Evolutionary conservation across 768 basidiomycete species (phyloP).

Genomic region (Russula vinacea): DNA sequence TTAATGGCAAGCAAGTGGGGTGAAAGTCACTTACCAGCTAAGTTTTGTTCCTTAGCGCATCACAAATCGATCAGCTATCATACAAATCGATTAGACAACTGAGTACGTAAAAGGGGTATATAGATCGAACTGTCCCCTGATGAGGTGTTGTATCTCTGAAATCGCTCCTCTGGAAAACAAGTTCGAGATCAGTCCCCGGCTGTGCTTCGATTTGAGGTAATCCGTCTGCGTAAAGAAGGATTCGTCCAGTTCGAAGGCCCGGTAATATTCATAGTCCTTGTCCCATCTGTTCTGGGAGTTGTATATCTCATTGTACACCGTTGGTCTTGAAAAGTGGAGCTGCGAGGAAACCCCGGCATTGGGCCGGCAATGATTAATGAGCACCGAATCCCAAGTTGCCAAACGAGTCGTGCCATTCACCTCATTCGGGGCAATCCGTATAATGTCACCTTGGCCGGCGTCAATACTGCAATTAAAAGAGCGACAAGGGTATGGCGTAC

Average conservation of each 20-base stretch:
- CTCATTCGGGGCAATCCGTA: slow-evolving; percentile 24
- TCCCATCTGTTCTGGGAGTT: slow-evolving; percentile 34
- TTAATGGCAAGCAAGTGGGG: background rate
- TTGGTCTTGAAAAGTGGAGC: slow-evolving; percentile 21
- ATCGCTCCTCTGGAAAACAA: slow-evolving; percentile 43
- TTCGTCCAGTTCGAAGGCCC: slow-evolving; percentile 39
- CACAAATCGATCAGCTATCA: slow-evolving; percentile 41
- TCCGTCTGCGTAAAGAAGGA: slow-evolving; percentile 41
- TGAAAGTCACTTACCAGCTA: background rate
- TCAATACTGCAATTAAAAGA: background rate
- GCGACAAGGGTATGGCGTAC: background rate
- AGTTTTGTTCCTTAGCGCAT: slow-evolving; percentile 16
- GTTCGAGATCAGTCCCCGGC: slow-evolving; percentile 37
- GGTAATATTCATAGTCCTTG: slow-evolving; percentile 43
- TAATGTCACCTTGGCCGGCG: slow-evolving; percentile 15
- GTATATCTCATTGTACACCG: slow-evolving; percentile 23
- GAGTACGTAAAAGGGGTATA: background rate
- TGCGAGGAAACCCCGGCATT: too few relatives aligned
- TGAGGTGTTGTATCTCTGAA: slow-evolving; percentile 37
- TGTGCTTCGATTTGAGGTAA: slow-evolving; percentile 37
- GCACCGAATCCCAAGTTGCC: background rate
- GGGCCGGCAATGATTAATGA: too few relatives aligned
- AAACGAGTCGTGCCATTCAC: background rate
- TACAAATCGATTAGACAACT: background rate
- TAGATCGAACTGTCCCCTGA: slow-evolving; percentile 36